phyloP scores from a whole-genome alignment of 257 asterid genomes.

The Nicotiana obtusifolia region DNA sequence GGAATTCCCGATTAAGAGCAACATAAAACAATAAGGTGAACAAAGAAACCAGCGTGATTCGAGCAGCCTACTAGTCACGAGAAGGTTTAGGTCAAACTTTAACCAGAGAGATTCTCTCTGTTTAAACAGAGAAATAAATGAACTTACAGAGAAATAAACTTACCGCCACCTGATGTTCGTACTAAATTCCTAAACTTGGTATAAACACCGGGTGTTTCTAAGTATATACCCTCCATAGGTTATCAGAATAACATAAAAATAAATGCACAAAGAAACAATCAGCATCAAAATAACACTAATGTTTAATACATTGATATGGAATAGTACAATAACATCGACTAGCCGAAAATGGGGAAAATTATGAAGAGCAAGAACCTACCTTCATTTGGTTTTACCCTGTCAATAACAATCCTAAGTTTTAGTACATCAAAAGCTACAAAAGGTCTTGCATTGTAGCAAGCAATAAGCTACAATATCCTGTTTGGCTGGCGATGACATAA shows the following conservation, averaged over 20 bases:
- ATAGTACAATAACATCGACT: background rate
- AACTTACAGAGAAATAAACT: no score
- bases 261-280: background rate
- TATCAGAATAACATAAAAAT: background rate
- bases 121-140: no score
- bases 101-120: no score
- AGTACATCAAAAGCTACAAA: conserved; percentile 4
- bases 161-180: no score
- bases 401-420: background rate
- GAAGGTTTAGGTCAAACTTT: no score
- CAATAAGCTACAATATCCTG: conserved; percentile 1
- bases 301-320: background rate
- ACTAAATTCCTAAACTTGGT: no score
- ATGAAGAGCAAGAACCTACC: background rate
- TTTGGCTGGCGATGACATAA: background rate
- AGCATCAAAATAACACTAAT: background rate
- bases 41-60: no score
- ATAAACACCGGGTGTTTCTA: no score
- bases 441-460: background rate
- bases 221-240: no score
- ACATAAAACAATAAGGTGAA: no score
- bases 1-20: no score
- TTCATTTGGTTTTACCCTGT: background rate
- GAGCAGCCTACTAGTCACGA: no score
- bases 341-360: background rate